Percentiles rank a stretch among this genome's conserved stretches.
phyloP scores from a whole-genome alignment of 768 basidiomycete species.

The Sarcodon sp. region DNA sequence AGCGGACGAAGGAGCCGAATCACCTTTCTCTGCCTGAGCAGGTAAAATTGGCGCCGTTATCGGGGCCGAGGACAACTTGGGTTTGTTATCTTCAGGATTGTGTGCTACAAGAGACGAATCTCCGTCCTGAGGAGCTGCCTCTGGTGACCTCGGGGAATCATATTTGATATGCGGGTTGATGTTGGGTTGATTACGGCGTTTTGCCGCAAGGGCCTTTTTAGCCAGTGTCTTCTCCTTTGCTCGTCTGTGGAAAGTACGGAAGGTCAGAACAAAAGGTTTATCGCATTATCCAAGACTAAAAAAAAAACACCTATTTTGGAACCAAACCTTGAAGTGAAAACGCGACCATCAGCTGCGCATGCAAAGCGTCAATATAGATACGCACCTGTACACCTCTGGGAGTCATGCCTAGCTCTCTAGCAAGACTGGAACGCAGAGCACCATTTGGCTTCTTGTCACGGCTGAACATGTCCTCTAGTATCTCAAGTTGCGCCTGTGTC shows the following conservation, averaged over 20 bases:
- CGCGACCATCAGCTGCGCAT: constrained; percentile 10
- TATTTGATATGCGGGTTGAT: not conserved
- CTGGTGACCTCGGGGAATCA: not conserved
- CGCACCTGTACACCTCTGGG: constrained; percentile 90
- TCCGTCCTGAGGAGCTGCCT: not conserved
- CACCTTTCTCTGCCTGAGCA: constrained; percentile 1
- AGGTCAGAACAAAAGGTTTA: not conserved
- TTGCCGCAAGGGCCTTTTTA: constrained; percentile 24
- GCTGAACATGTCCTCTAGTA: constrained; percentile 80
- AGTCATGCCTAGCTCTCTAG: constrained; percentile 80
- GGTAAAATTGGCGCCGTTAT: not conserved
- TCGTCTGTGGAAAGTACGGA: constrained; percentile 30
- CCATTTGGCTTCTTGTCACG: constrained; percentile 89
- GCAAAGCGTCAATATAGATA: constrained; percentile 1
- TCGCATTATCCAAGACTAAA: constrained; percentile 2
- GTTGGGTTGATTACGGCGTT: not conserved
- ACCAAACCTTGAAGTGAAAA: constrained; percentile 57
- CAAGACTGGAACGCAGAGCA: constrained; percentile 63
- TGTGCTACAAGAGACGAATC: no score
- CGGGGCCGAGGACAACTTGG: not conserved
- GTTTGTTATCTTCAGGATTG: no score
- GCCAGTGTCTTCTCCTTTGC: constrained; percentile 72
- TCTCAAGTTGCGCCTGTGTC: constrained; percentile 75
- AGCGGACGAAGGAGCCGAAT: constrained; percentile 4
- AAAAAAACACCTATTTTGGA: constrained; percentile 62